phyloP scores from a whole-genome alignment of 441 rosid genomes.

The Gossypium aridum region DNA sequence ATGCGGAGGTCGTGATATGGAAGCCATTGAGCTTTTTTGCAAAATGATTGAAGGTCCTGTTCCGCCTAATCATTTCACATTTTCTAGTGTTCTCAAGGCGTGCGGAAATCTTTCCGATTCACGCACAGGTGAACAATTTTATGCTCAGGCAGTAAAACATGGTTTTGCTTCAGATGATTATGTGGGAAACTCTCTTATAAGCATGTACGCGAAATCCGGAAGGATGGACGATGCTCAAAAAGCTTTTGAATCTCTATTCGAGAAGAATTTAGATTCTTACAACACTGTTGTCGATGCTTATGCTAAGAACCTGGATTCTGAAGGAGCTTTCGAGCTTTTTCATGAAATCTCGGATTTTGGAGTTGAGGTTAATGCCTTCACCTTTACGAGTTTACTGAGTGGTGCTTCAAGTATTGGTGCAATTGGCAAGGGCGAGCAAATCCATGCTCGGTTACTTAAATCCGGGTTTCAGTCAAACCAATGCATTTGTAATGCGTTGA shows the following conservation, averaged over 20 bases:
- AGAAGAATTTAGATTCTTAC: slow-evolving; percentile 53
- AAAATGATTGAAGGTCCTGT: slow-evolving; percentile 42
- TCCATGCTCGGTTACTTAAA: slow-evolving; percentile 49
- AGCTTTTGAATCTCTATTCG: slow-evolving; percentile 55
- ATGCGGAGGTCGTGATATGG: slow-evolving; percentile 26
- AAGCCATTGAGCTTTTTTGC: slow-evolving; percentile 40
- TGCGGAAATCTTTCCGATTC: slow-evolving; percentile 45
- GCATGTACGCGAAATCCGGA: slow-evolving; percentile 50
- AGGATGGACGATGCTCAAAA: slow-evolving; percentile 50
- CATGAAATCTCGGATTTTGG: slow-evolving; percentile 32
- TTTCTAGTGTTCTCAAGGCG: slow-evolving; percentile 52
- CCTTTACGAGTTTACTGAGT: slow-evolving; percentile 56
- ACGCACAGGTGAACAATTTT: slow-evolving; percentile 37
- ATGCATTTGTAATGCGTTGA: slow-evolving; percentile 43
- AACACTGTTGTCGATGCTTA: slow-evolving; percentile 43
- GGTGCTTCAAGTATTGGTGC: slow-evolving; percentile 57
- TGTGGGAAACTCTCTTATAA: slow-evolving; percentile 62
- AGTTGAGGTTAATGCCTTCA: slow-evolving; percentile 39
- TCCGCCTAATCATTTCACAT: slow-evolving; percentile 53
- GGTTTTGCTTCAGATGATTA: slow-evolving; percentile 39
- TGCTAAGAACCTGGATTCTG: slow-evolving; percentile 35
- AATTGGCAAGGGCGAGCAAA: slow-evolving; percentile 54
- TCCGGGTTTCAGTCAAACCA: slow-evolving; percentile 38
- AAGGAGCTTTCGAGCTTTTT: slow-evolving; percentile 35
- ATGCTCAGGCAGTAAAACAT: slow-evolving; percentile 37